Base-by-base conservation (phyloP, 2,329 filamentous ascomycete species). In the Phyllosticta citriasiana region DNA sequence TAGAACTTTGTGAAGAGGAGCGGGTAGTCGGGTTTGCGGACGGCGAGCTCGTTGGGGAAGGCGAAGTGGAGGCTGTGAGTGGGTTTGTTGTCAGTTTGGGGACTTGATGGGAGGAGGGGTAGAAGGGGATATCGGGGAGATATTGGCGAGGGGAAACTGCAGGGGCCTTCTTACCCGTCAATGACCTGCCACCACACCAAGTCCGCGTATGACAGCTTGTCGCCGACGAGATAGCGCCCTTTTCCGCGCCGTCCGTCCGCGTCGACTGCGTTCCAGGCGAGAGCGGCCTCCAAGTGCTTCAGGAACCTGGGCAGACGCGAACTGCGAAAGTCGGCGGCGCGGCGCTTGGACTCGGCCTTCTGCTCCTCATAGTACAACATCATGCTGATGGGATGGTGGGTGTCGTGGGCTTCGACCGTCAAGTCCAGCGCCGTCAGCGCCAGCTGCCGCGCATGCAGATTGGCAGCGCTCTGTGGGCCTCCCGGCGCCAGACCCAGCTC, bases 291-390 rank as follows among this genome's bases (percentile, higher is more conserved):
- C 65, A 90, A 88, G 71, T 88, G 91, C 1, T 74, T 79, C 24
- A 92, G 73, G 69, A 85, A 91, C 74, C 90, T 91, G 19, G 88
- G 88, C 33, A 92, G 76, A 1, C 89, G 78, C 53, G 77, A 80
- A 59, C 80, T 74, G 8, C 85, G 76, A 62, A 85, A 90, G 60
- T 85, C 79, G 52, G 76, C 76, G 8, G 82, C 79, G 64, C 79
- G 82, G 62, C 77, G 78, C 68, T 84, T 74, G 16, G 84, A 79
- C 70, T 89, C 88, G 0, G 79, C 76, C 71, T 87, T 89, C 73
- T 93, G 89, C 26, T 91, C 87, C 68, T 91, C 87, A 67, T 91
- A 93, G 71, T 86, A 88, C 4, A 81, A 70, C 1, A 72, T 69
- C 0, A 76, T 69, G 1, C 82, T 79, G 57, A 90, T 76, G 0